phyloP scores from a whole-genome alignment of 352 stramenopile genomes.

The Hyphochytrium catenoides region DNA sequence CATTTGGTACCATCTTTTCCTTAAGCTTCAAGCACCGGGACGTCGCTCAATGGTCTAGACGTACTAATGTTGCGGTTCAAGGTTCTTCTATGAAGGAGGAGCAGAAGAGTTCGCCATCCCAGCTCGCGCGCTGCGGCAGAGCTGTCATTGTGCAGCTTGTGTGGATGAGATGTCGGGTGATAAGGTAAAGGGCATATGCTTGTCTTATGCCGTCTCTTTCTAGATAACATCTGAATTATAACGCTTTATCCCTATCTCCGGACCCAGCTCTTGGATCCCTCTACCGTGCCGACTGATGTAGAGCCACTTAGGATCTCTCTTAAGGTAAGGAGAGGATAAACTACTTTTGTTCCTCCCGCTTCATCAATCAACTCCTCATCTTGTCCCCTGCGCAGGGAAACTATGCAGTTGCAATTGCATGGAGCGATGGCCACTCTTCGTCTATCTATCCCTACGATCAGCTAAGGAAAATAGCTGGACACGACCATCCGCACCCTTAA shows the following conservation, averaged over 20 bases:
- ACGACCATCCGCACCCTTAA: conserved; percentile 3
- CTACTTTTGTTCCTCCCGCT: neutral
- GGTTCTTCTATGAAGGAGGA: no score
- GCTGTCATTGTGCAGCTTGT: conserved; percentile 43
- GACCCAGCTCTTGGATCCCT: conserved; percentile 3
- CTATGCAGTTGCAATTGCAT: conserved; percentile 90
- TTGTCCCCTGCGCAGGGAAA: conserved; percentile 52
- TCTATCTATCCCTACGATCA: conserved; percentile 87
- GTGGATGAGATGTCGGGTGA: conserved; percentile 56
- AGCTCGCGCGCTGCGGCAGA: conserved; percentile 16
- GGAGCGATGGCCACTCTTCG: conserved; percentile 89
- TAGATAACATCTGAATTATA: neutral
- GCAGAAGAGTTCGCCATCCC: no score
- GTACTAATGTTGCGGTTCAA: no score
- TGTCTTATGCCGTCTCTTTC: conserved; percentile 1
- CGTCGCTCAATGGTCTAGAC: no score
- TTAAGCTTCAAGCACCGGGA: no score
- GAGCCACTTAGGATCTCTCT: conserved; percentile 17
- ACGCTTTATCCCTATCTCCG: conserved; percentile 1
- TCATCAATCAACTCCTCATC: neutral
- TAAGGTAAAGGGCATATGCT: neutral
- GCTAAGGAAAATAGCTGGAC: conserved; percentile 19
- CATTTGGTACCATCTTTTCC: no score
- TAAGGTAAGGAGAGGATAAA: neutral
- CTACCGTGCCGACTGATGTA: conserved; percentile 25